A percentile compares a stretch with the other conserved stretches of the same genome.
Conservation (phyloP, 371 early-diverging fungal species). For the Syncephalis plumigaleata region DNA sequence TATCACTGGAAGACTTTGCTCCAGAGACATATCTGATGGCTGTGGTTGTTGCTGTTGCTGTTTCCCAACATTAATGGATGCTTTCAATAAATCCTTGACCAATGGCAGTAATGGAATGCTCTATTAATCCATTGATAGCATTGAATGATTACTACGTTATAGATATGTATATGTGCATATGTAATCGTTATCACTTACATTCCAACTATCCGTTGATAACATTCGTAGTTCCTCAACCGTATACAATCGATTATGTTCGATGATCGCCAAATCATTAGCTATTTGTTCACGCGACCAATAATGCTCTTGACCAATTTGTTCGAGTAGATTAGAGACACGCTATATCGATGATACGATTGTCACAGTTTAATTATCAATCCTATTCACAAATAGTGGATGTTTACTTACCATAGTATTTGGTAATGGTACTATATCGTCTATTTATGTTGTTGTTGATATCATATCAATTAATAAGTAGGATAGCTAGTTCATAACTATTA, state of each 20-base stretch:
- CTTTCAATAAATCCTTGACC: slow-evolving; percentile 13
- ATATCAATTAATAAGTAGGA: too few relatives aligned
- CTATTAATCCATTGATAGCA: slow-evolving; percentile 3
- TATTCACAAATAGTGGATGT: neutral
- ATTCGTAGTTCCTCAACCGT: neutral
- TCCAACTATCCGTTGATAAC: neutral
- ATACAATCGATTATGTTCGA: neutral
- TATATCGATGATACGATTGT: neutral
- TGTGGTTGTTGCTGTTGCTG: slow-evolving; percentile 1
- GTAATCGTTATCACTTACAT: neutral
- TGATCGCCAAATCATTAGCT: neutral
- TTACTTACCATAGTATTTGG: neutral
- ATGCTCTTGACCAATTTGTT: neutral
- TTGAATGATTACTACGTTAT: neutral
- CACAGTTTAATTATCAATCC: neutral
- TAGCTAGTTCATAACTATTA: too few relatives aligned
- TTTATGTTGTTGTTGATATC: too few relatives aligned
- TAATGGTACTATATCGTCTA: neutral
- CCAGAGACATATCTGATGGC: neutral
- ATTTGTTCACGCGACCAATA: neutral
- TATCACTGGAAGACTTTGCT: too few relatives aligned
- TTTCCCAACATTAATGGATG: slow-evolving; percentile 4
- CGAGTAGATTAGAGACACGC: neutral
- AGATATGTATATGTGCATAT: neutral
- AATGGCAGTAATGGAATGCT: slow-evolving; percentile 12